Evolutionary conservation across 2,329 filamentous ascomycete genomes (phyloP), one percentile per base, ranked within the genome.

Genomic region (Pseudonectria buxi): DNA sequence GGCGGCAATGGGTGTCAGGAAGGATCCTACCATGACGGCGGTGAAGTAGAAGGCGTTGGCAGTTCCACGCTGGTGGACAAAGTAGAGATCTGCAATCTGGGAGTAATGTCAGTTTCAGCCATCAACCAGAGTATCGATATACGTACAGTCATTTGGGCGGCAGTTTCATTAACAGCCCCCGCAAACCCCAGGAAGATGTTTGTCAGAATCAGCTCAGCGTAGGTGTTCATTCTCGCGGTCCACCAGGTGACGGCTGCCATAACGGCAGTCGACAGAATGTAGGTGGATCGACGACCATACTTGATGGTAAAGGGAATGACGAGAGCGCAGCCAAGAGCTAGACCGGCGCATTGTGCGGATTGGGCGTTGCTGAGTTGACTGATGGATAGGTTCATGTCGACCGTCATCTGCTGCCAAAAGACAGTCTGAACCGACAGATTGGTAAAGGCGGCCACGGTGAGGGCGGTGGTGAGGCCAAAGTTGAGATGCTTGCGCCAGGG

Each of bases 101-200:
- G 1, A 2, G 0, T 4, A 1, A 2, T 3, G 11, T 48, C 9
- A 51, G 37, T 1, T n/a, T n/a, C 18, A 24, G 6, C 1, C 3
- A 1, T 14, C 2, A 0, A 3, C 11, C 3, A 1, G 3, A 3
- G n/a, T 1, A 14, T 5, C 18, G 3, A 7, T 26, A 27, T 7
- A 36, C 46, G 41, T 6, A 56, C 55, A 1, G 58, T 66, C 44
- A 67, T 64, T 29, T 64, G 58, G 0, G 54, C 54, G 11, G 59
- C 55, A 2, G 59, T 57, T 29, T 65, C 62, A n/a, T 64, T 65
- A 1, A 58, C 57, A 3, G 62, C 57, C 4, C 59, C 61, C 2
- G 59, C 57, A 12, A 66, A 35, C 0, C 63, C 62, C 7, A 54
- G 53, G 0, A 60, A 37, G 0, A 57, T 13, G 15, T 50, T 49